Base-by-base conservation (phyloP, 208 protist genomes). In the Strigomonas oncopelti region DNA sequence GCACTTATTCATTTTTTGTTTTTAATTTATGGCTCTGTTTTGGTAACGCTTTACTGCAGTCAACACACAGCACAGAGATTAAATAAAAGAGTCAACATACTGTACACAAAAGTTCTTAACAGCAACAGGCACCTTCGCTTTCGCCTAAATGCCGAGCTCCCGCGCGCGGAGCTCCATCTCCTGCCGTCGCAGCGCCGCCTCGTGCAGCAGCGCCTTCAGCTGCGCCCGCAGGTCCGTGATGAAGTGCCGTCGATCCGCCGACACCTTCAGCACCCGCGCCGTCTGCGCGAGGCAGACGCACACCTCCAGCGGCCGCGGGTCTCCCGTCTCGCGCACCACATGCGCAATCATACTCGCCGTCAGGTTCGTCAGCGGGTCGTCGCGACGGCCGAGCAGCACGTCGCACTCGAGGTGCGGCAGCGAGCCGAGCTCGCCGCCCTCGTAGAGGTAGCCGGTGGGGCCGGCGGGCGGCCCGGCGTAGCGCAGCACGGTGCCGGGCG, bases 351-450 rank as follows among this genome's bases (percentile, higher is more conserved):
- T 77, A 67, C 80, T 79, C 22, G 85, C 81, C 22, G 87, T 42
- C 29, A 92, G 58, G 61, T 88, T 86, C 34, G 89, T 95, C 7
- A 95, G 80, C 0, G 86, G 82, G 74, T 92, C 73, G 71, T 95
- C 89, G 25, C 89, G 84, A 61, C 90, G 31, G 8, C 89, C 89
- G 0, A 95, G 72, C 51, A 92, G 79, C 67, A 82, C 81, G 25
- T 71, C 67, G 27, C 84, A 77, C 28, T 89, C 80, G 20, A 82
- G 55, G 1, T 76, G 73, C 1, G 77, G 79, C 25, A 81, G 65
- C 24, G 24, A 16, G 24, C 28, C 51, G 18, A 52, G 46, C 18
- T 2, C 18, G 11, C 78, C 83, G 0, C 45, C 70, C 0, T 79
- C 66, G 58, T 80, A 80, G 62, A 78, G 66, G 61, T 80, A 75